phyloP scores from a whole-genome alignment of 2,329 filamentous ascomycete genomes.

The Fusarium temperatum region DNA sequence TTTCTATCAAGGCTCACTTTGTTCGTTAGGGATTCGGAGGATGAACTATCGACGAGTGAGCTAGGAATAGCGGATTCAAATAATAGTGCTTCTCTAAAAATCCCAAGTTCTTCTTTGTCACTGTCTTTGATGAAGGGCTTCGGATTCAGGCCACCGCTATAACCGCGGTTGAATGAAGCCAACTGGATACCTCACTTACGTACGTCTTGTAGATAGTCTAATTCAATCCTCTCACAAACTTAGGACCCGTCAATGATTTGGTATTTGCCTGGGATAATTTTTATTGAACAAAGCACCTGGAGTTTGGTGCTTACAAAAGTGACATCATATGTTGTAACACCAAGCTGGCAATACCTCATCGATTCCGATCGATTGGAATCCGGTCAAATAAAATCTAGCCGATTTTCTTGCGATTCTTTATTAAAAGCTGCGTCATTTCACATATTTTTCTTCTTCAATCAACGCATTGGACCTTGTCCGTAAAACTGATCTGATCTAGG shows the following conservation, averaged over 20 bases:
- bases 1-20: not conserved
- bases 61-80: not conserved
- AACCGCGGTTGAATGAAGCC: not conserved
- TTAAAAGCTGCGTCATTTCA: not conserved
- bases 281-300: not conserved
- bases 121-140: not conserved
- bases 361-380: conserved; percentile 14
- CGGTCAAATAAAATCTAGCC: not conserved
- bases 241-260: not conserved
- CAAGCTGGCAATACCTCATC: conserved; percentile 20
- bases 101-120: not conserved
- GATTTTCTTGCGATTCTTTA: not conserved
- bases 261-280: not conserved
- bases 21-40: not conserved
- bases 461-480: not conserved
- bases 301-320: conserved; percentile 10
- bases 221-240: not conserved
- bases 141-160: not conserved
- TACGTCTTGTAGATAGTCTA: not conserved
- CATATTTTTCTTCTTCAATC: not conserved
- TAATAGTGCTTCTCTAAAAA: not conserved
- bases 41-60: not conserved
- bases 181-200: not conserved
- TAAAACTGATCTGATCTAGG: not conserved
- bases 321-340: conserved; percentile 33